Base-by-base conservation (phyloP, 495 filamentous ascomycete genomes). In the Cairneyella variabilis region DNA sequence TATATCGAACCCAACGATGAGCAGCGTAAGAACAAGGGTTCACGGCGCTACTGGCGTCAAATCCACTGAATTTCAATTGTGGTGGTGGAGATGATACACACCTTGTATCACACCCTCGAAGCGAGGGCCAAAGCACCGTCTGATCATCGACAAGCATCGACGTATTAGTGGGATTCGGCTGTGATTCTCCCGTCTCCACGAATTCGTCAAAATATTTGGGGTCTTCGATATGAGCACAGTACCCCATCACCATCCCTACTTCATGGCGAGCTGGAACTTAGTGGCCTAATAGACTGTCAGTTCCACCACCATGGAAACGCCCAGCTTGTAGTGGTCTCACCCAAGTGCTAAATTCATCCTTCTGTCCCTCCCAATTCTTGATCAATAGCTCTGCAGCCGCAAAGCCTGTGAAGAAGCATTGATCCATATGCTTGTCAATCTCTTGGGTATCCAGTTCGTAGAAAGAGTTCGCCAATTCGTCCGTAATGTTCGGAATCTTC, bases 381-480 rank as follows among this genome's bases (percentile, higher is more conserved):
- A 54, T 28, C 23, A 63, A 12, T 14, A 60, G 27, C 28, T 63
- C 51, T 3, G 37, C 49, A 26, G 54, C 57, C 2, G 48, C 48
- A 39, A 60, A 58, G 9, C 50, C 57, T 1, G 49, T 40, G 14
- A 46, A 39, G 51, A 63, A 63, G 48, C 63, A 65, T 34, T 60
- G 23, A n/a, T 62, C 51, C 60, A 65, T 65, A 8, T 34, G 18
- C 25, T 54, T 53, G 38, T 65, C 60, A 9, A 65, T 65, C 17
- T 57, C 59, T 10, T 39, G 14, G 1, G 25, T 21, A 36, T 65
- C 60, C 22, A 63, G 36, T 9, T 63, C 74, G 58, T 78, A 78
- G 48, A 78, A 75, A 17, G 65, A 61, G 40, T 56, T 69, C 0
- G 72, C 75, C 12, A 77, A 53, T 47, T 78, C 75, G 50, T 78